Conservation (phyloP, 176 grass and related monocot species). For the Stipa capillata region DNA sequence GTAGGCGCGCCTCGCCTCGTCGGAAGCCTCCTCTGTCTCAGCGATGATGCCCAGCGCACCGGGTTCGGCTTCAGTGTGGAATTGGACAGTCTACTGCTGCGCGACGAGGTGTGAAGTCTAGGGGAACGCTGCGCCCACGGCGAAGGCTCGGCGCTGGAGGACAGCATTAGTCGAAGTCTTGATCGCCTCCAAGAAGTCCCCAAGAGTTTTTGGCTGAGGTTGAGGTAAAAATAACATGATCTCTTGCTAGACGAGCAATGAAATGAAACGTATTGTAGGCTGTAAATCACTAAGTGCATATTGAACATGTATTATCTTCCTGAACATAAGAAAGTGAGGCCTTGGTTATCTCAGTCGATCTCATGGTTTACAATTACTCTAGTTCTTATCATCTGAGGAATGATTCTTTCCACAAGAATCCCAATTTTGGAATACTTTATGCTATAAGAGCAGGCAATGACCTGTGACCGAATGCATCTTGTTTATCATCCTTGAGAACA, state of each 20-base stretch:
- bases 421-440: not conserved
- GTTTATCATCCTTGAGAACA: not conserved
- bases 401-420: not conserved
- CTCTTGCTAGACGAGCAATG: not conserved
- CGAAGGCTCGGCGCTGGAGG: no score
- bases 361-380: not conserved
- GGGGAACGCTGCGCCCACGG: no score
- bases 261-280: not conserved
- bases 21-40: no score
- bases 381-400: not conserved
- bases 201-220: no score
- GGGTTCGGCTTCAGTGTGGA: no score
- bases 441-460: not conserved
- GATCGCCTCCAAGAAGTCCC: no score
- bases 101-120: no score
- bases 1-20: no score
- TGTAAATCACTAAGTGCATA: not conserved
- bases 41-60: no score
- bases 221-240: conserved; percentile 21
- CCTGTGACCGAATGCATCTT: not conserved
- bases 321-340: conserved; percentile 1
- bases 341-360: not conserved
- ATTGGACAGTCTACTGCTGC: no score
- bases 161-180: no score
- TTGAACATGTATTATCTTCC: not conserved